Evolutionary conservation across 176 grass and related monocot genomes (phyloP).

Genomic region (Canna indica): DNA sequence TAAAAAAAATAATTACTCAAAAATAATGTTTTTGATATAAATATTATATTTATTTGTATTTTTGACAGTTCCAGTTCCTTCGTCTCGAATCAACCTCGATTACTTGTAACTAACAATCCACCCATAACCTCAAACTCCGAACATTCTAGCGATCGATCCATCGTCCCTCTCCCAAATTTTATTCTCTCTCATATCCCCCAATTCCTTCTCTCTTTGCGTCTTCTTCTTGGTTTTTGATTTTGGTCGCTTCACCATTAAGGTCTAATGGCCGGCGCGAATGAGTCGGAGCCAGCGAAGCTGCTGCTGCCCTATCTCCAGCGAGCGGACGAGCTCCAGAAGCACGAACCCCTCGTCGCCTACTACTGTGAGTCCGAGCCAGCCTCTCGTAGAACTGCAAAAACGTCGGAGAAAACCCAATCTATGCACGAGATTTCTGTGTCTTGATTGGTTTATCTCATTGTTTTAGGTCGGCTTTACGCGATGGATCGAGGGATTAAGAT

Average conservation of each 20-base stretch:
- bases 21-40: too few species aligned
- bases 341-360: conserved; percentile 94
- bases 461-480: conserved; percentile 65
- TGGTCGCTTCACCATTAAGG: not conserved
- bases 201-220: not conserved
- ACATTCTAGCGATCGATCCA: not conserved
- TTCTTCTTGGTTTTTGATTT: too few species aligned
- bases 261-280: conserved; percentile 28
- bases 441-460: not conserved
- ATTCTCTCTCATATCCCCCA: not conserved
- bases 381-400: not conserved
- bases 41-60: too few species aligned
- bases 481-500: conserved; percentile 85
- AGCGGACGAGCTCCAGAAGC: conserved; percentile 98
- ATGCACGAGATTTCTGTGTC: too few species aligned
- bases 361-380: conserved; percentile 47
- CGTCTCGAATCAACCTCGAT: not conserved
- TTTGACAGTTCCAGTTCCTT: not conserved
- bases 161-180: not conserved
- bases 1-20: too few species aligned
- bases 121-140: too few species aligned
- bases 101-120: not conserved
- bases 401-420: not conserved
- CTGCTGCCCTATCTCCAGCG: conserved; percentile 93
- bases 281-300: conserved; percentile 69